Evolutionary conservation across 2,329 filamentous ascomycete species (phyloP), one percentile per base, ranked within the genome.

Genomic region (Diaporthe vexans): DNA sequence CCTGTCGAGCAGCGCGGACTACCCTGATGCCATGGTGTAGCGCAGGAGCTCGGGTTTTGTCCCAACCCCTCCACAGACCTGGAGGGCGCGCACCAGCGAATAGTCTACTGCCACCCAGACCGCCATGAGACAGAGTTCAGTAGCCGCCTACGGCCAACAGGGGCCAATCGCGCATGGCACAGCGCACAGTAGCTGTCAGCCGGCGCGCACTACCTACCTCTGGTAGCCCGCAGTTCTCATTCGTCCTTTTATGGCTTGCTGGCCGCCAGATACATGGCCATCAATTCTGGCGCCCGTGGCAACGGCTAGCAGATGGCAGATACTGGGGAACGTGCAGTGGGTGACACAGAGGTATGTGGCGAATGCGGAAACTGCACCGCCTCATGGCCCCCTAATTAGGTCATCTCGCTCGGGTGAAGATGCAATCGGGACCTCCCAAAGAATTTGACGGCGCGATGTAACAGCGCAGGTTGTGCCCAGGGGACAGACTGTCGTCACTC

Each of bases 351-450:
- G 3, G 29, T n/a, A 3, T 67, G 63, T 67, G 46, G 63, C 63
- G 63, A 67, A 51, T 37, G 63, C 21, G 46, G 46, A 33, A 67
- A 29, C 63, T 63, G 73, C 73, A 75, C 73, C 56, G 73, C 73
- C 73, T 73, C 73, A 75, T 54, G 61, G 46, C 29, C 46, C 57
- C 29, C 46, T 67, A 19, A 24, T 71, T 54, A 33, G 69, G 40
- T 51, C 13, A 33, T 29, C 61, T 33, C 46, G n/a, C 40, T 33
- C 24, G 33, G 69, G 48, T 24, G 57, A 72, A 40, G 46, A 63
- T 72, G 46, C 69, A 72, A 72, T 54, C 43, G 58, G 46, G 35
- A 63, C 5, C 33, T 8, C 26, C 46, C n/a, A 63, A 63, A 43
- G 46, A 40, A 21, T 52, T 35, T 29, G 57, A 37, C 33, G 37